Evolutionary conservation across 1,284 basidiomycete species (phyloP).

Genomic region (Puccinia triticina): DNA sequence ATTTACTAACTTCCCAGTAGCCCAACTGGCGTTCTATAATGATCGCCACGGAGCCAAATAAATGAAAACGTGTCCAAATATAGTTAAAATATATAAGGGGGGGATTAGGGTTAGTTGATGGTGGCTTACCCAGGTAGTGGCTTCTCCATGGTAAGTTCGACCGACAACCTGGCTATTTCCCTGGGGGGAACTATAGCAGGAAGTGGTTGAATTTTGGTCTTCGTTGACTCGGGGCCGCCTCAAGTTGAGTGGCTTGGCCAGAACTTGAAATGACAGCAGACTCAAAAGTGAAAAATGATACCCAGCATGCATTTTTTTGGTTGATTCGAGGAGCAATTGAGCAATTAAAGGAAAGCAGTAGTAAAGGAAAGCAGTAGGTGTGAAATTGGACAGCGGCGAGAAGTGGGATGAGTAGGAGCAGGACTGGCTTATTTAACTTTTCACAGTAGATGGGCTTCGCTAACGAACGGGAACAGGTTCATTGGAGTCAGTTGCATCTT

Average conservation of each 20-base stretch:
- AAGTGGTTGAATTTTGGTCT: neutral
- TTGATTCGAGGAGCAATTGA: neutral
- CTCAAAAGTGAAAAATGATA: neutral
- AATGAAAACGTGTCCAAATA: neutral
- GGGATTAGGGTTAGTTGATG: neutral
- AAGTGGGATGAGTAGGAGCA: too few relatives aligned
- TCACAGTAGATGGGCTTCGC: neutral
- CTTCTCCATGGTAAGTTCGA: constrained; percentile 14
- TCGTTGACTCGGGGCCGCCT: neutral
- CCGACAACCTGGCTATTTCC: neutral
- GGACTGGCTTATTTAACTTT: neutral
- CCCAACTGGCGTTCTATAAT: constrained; percentile 10
- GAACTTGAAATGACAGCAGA: neutral
- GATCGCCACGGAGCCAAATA: neutral
- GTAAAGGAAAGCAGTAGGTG: neutral
- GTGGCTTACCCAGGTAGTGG: constrained; percentile 2
- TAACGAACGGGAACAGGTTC: neutral
- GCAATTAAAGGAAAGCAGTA: neutral
- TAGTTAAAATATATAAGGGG: neutral
- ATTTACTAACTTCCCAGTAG: constrained; percentile 16
- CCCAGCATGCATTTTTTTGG: constrained; percentile 4
- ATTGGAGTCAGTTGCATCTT: neutral
- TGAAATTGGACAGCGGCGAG: too few relatives aligned
- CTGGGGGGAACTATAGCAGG: neutral
- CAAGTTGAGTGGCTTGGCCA: neutral